Evolutionary conservation across 2,329 filamentous ascomycete genomes (phyloP), one percentile per base, ranked within the genome.

Genomic region (Botrytis fabae): DNA sequence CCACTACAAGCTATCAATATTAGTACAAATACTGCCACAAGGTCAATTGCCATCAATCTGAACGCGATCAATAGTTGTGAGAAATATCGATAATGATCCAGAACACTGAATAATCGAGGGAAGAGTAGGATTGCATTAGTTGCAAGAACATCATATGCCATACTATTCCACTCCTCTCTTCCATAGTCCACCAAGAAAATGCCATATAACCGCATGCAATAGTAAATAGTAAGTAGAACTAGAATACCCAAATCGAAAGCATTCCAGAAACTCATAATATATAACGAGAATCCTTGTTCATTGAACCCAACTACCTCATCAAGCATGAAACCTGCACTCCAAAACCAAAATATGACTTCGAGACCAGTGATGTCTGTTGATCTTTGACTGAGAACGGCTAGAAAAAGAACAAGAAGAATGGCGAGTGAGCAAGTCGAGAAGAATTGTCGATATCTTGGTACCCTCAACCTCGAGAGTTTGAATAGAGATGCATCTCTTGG

Each of bases 201-300:
- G 32, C 94, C 94, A 79, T 97, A 97, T 22, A 96, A 87, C 72
- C 95, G 90, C 84, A 98, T 90, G 78, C 92, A 93, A 81, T 97
- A 97, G 84, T 98, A 98, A 72, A 93, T 88, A 78, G 97, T 90
- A 78, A 98, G 89, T 74, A 98, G 85, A 38, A 97, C 84, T 70
- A 98, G 84, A 70, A 98, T 98, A 14, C 95, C 95, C 54, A 98
- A 85, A 80, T 98, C 95, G 81, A 98, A 97, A 54, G 95, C 90
- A 81, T 98, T 98, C 95, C 95, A 98, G 81, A 98, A 96, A 81
- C 94, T 97, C 90, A 98, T 95, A 79, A 98, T 93, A 83, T 98
- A 98, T 44, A 98, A 88, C 54, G 94, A 95, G 81, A 98, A 98
- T 4, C 95, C 95, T 82, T 98, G 94, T 82, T 98, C 95, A 77